Conservation (phyloP, 2,329 filamentous ascomycete species). For the Fusarium torreyae region DNA sequence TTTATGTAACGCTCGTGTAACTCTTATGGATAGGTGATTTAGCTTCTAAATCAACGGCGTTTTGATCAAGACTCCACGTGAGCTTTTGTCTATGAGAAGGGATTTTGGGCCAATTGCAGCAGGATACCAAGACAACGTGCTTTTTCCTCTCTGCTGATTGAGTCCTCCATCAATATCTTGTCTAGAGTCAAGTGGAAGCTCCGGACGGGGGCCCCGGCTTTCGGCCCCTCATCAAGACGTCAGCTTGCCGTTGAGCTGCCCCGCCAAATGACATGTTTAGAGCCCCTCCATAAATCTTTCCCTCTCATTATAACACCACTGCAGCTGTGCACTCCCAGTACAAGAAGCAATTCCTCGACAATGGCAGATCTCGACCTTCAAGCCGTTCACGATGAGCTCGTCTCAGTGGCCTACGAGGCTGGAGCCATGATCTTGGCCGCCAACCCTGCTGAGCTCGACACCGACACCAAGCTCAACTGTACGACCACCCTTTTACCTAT, state of each 20-base stretch:
- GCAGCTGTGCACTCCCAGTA: constrained; percentile 1
- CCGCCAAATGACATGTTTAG: constrained; percentile 33
- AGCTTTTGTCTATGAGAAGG: not conserved
- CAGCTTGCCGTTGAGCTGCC: constrained; percentile 22
- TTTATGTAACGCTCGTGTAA: constrained; percentile 24
- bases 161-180: not conserved
- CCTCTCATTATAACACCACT: constrained; percentile 13
- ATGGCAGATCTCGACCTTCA: constrained; percentile 73
- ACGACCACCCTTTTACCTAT: constrained; percentile 40
- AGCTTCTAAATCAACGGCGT: constrained; percentile 32
- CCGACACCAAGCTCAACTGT: constrained; percentile 77
- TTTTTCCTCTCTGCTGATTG: constrained; percentile 3
- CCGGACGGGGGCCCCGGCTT: constrained; percentile 26
- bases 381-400: constrained; percentile 73
- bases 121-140: constrained; percentile 8
- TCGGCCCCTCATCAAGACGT: constrained; percentile 37
- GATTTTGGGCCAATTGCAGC: constrained; percentile 14
- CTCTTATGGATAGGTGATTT: constrained; percentile 26
- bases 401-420: constrained; percentile 74
- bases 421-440: constrained; percentile 75
- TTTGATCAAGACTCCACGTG: constrained; percentile 31
- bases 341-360: constrained; percentile 12
- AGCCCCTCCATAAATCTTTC: constrained; percentile 47
- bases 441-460: constrained; percentile 70
- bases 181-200: constrained; percentile 4